These are phyloP conservation scores for Malus hybrid DNA, from an alignment of 331 rosid genomes.

Conservation along the genomic window DNA sequence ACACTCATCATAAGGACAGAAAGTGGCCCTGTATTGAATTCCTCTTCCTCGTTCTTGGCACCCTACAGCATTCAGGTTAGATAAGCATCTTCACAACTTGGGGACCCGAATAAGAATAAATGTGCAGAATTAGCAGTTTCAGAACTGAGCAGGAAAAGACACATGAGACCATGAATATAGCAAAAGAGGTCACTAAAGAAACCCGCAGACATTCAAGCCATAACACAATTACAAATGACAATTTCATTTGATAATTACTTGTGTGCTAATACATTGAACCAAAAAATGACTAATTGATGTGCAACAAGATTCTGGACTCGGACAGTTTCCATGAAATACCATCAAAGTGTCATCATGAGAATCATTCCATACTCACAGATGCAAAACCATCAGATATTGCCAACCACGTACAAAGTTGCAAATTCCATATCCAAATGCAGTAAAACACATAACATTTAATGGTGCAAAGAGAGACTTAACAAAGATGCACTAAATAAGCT, in stretches of 20 bases:
- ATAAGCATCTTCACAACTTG: background rate
- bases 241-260: background rate
- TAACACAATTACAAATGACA: background rate
- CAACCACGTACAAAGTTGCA: background rate
- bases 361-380: background rate
- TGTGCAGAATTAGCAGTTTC: background rate
- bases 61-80: slow-evolving; percentile 18
- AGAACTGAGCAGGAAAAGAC: background rate
- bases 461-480: background rate
- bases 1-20: slow-evolving; percentile 95
- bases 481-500: no score
- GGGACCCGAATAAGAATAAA: background rate
- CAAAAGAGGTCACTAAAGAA: background rate
- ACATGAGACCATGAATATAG: background rate
- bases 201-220: background rate
- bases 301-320: background rate
- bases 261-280: background rate
- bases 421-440: background rate
- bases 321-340: background rate
- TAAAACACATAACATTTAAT: background rate
- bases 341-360: background rate
- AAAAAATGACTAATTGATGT: background rate
- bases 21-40: slow-evolving; percentile 81
- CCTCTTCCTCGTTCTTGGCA: slow-evolving; percentile 72
- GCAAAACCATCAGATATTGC: background rate